phyloP scores from a whole-genome alignment of 371 early-diverging fungal species.

The Blastocladiella emersonii region DNA sequence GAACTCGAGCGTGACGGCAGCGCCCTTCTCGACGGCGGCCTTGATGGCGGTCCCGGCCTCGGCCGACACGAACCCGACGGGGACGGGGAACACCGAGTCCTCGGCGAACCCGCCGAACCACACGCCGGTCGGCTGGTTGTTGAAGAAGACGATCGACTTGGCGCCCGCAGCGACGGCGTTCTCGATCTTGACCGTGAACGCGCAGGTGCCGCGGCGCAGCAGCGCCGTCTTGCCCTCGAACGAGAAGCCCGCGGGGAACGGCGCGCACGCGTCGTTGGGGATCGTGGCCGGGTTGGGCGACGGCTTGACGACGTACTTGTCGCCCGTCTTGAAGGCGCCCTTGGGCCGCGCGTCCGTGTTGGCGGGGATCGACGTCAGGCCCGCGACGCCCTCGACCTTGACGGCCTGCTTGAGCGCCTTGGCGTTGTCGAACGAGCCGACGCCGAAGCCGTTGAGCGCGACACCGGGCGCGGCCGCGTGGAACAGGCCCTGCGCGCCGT shows the following conservation, averaged over 20 bases:
- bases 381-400: neutral
- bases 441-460: conserved; percentile 5
- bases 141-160: conserved; percentile 35
- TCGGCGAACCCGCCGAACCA: neutral
- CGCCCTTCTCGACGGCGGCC: neutral
- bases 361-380: neutral
- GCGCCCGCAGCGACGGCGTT: conserved; percentile 48
- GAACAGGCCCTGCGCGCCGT: conserved; percentile 7
- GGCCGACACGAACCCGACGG: neutral
- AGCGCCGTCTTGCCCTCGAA: conserved; percentile 18
- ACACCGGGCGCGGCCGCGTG: conserved; percentile 7
- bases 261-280: neutral
- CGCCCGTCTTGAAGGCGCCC: neutral
- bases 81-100: neutral
- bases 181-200: conserved; percentile 15
- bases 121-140: conserved; percentile 12
- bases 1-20: neutral
- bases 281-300: neutral
- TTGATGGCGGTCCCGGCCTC: neutral
- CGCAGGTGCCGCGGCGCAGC: conserved; percentile 42
- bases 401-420: neutral
- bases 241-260: neutral
- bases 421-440: conserved; percentile 13
- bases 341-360: neutral
- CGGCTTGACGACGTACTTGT: neutral